Conservation (phyloP, 1,284 basidiomycete species). For the Malassezia japonica region DNA sequence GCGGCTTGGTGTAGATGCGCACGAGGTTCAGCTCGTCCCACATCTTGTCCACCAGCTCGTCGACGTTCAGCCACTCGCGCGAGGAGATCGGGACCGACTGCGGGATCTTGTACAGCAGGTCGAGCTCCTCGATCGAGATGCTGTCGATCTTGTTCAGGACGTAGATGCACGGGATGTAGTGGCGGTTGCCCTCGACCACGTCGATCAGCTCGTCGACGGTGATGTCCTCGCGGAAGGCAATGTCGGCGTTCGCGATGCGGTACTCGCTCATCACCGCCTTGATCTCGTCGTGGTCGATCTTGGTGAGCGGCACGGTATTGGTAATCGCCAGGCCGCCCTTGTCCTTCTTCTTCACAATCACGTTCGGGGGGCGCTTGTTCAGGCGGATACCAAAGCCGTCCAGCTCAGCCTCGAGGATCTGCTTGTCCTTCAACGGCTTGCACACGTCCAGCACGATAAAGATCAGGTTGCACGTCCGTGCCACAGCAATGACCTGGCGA, state of each 20-base stretch:
- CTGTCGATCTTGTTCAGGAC: conserved; percentile 64
- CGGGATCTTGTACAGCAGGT: conserved; percentile 81
- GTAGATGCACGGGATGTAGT: conserved; percentile 56
- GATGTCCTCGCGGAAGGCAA: conserved; percentile 84
- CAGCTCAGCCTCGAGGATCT: conserved; percentile 77
- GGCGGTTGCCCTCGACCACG: conserved; percentile 55
- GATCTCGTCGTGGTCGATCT: conserved; percentile 90
- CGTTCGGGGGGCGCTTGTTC: conserved; percentile 87
- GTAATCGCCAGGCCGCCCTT: conserved; percentile 61
- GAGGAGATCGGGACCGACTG: conserved; percentile 89
- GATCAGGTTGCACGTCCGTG: conserved; percentile 93
- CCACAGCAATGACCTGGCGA: conserved; percentile 86
- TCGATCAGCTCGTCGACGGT: conserved; percentile 93
- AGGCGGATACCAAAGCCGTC: conserved; percentile 94
- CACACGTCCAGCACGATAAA: conserved; percentile 97
- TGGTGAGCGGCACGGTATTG: conserved; percentile 72
- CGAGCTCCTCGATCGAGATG: conserved; percentile 92
- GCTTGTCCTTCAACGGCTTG: conserved; percentile 88
- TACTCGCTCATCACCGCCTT: conserved; percentile 93
- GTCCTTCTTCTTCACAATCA: conserved; percentile 73
- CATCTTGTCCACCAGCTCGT: conserved; percentile 70
- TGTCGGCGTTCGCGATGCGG: conserved; percentile 74
- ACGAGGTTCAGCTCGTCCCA: conserved; percentile 52
- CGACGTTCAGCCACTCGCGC: conserved; percentile 88
- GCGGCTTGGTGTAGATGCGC: conserved; percentile 73